phyloP scores from a whole-genome alignment of 257 asterid species.

The Euphrasia confusa region DNA sequence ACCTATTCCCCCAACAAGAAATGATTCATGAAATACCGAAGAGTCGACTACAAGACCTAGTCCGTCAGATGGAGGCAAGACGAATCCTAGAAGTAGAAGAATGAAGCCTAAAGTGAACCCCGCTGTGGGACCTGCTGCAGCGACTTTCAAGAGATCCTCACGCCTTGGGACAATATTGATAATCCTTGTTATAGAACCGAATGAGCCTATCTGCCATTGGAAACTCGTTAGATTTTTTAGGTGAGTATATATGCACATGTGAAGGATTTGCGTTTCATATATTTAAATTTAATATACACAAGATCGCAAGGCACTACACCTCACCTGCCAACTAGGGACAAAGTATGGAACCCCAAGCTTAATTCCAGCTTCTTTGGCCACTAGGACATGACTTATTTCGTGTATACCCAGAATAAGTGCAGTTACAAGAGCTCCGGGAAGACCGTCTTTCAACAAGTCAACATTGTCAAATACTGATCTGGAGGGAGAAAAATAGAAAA shows the following conservation, averaged over 20 bases:
- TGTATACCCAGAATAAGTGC: conserved; percentile 73
- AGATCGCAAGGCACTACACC: conserved; percentile 22
- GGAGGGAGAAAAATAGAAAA: conserved; percentile 24
- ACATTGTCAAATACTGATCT: conserved; percentile 71
- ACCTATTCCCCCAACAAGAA: conserved; percentile 93
- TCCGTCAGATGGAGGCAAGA: conserved; percentile 84
- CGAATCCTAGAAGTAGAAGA: conserved; percentile 73
- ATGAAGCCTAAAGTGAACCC: conserved; percentile 75
- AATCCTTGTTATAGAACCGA: conserved; percentile 90
- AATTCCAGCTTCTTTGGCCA: conserved; percentile 67
- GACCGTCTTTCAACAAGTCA: conserved; percentile 68
- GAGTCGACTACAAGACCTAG: conserved; percentile 77
- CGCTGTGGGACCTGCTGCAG: conserved; percentile 94
- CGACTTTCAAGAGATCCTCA: conserved; percentile 83
- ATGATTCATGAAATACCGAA: conserved; percentile 83
- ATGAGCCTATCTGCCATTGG: conserved; percentile 92
- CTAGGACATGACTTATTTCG: conserved; percentile 72
- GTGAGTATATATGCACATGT: background rate
- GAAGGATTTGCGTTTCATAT: background rate
- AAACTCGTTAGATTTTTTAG: conserved; percentile 37
- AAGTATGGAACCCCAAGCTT: conserved; percentile 84
- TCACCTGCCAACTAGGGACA: conserved; percentile 99
- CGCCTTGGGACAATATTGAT: conserved; percentile 71
- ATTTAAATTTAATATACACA: background rate
- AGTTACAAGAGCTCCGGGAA: conserved; percentile 93